These are phyloP conservation scores for Cordyceps tenuipes DNA, from an alignment of 2,329 filamentous ascomycete genomes.

Conservation along the genomic window DNA sequence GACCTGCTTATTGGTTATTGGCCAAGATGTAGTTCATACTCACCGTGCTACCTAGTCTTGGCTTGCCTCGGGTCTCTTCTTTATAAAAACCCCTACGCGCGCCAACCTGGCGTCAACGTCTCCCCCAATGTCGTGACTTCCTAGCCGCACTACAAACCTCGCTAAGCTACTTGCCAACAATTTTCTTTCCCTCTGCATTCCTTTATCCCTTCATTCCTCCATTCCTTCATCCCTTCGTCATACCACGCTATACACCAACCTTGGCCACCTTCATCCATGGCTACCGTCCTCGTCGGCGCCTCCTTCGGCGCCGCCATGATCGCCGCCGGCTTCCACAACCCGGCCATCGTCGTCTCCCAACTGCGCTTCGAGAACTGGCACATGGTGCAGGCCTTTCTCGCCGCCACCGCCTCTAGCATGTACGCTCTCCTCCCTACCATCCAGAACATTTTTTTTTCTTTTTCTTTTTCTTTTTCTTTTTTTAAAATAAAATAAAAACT, in stretches of 20 bases:
- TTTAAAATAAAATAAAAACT: neutral
- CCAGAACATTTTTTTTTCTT: too few species aligned
- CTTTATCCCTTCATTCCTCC: too few species aligned
- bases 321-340: conserved; percentile 51
- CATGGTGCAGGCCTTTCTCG: conserved; percentile 58
- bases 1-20: neutral
- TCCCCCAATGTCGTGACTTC: neutral
- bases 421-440: conserved; percentile 19
- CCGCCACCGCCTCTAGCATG: conserved; percentile 54
- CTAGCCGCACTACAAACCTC: neutral
- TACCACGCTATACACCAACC: neutral
- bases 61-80: neutral
- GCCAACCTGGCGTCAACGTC: neutral
- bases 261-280: conserved; percentile 15
- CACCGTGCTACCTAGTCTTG: too few species aligned
- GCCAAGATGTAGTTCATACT: too few species aligned
- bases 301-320: conserved; percentile 55
- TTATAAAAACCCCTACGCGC: too few species aligned
- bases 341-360: conserved; percentile 52
- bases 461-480: neutral
- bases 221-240: neutral
- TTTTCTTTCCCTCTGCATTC: too few species aligned
- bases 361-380: conserved; percentile 53
- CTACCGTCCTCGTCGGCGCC: conserved; percentile 39
- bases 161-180: neutral